Percentiles rank a stretch among this genome's conserved stretches.
These are phyloP conservation scores for Rhizopogon vinicolor DNA, from an alignment of 768 basidiomycete genomes.

Conservation along the genomic window DNA sequence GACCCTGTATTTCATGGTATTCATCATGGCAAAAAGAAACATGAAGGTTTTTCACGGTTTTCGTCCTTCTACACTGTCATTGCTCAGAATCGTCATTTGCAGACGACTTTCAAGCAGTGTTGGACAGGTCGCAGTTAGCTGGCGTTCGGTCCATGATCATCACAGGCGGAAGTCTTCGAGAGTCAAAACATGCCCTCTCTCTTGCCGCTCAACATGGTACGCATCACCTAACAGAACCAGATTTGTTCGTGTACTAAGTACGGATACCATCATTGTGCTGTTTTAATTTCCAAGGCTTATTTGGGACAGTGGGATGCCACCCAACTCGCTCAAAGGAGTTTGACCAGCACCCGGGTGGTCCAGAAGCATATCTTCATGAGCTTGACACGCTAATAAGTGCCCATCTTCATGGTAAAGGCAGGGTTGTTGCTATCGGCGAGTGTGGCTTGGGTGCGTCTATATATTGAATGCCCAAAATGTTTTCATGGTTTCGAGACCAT, in stretches of 20 bases:
- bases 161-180: slow-evolving; percentile 66
- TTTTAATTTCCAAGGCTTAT: slow-evolving; percentile 40
- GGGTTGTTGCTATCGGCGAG: slow-evolving; percentile 73
- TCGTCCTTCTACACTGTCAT: neutral
- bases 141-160: slow-evolving; percentile 72
- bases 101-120: slow-evolving; percentile 63
- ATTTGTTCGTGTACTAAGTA: neutral
- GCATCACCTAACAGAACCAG: slow-evolving; percentile 7
- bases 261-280: neutral
- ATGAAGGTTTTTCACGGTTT: slow-evolving; percentile 34
- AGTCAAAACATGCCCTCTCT: slow-evolving; percentile 53
- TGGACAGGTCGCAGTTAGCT: slow-evolving; percentile 50
- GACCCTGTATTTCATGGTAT: slow-evolving; percentile 54
- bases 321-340: slow-evolving; percentile 74
- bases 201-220: slow-evolving; percentile 57
- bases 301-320: slow-evolving; percentile 76
- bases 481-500: neutral
- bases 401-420: slow-evolving; percentile 47
- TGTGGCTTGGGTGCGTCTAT: slow-evolving; percentile 60
- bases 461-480: neutral
- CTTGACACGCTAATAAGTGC: slow-evolving; percentile 50
- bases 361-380: slow-evolving; percentile 54
- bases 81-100: neutral
- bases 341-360: slow-evolving; percentile 49
- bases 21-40: slow-evolving; percentile 45